Conservation (phyloP, 345 rosid genomes). For the Linum tenue region DNA sequence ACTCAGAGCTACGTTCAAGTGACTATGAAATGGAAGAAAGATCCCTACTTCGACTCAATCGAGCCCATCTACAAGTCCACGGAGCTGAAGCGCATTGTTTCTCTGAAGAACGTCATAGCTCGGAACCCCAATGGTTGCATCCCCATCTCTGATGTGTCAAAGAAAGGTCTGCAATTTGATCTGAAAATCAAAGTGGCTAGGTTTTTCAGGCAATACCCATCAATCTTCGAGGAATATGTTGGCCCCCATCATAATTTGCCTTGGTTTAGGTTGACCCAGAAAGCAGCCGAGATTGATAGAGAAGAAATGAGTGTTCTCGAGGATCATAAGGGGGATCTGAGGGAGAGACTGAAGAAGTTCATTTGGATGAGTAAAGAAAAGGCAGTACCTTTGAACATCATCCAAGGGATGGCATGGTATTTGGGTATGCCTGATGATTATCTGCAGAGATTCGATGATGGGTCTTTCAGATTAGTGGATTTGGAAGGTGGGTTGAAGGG, state of each 20-base stretch:
- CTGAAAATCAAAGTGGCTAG: conserved; percentile 58
- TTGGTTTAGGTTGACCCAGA: conserved; percentile 78
- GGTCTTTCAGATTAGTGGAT: conserved; percentile 52
- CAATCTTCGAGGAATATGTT: conserved; percentile 65
- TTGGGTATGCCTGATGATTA: conserved; percentile 66
- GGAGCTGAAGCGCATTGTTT: conserved; percentile 53
- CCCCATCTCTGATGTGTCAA: conserved; percentile 68
- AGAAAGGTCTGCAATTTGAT: conserved; percentile 55
- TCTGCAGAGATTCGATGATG: conserved; percentile 32
- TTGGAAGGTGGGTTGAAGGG: conserved; percentile 67
- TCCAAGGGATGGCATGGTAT: conserved; percentile 80
- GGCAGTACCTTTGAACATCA: conserved; percentile 62
- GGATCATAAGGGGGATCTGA: conserved; percentile 41
- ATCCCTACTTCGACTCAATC: conserved; percentile 51
- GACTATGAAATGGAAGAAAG: conserved; percentile 91
- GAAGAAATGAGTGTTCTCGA: conserved; percentile 42
- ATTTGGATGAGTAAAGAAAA: conserved; percentile 60
- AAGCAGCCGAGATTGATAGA: conserved; percentile 52
- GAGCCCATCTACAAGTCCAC: conserved; percentile 55
- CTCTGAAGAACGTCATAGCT: conserved; percentile 54
- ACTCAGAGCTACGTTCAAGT: conserved; percentile 16
- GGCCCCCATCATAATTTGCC: conserved; percentile 68
- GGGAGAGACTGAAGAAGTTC: conserved; percentile 49
- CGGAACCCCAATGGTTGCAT: conserved; percentile 43
- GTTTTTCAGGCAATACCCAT: conserved; percentile 62